Evolutionary conservation across 306 rosid genomes (phyloP).

Genomic region (Albizia julibrissin): DNA sequence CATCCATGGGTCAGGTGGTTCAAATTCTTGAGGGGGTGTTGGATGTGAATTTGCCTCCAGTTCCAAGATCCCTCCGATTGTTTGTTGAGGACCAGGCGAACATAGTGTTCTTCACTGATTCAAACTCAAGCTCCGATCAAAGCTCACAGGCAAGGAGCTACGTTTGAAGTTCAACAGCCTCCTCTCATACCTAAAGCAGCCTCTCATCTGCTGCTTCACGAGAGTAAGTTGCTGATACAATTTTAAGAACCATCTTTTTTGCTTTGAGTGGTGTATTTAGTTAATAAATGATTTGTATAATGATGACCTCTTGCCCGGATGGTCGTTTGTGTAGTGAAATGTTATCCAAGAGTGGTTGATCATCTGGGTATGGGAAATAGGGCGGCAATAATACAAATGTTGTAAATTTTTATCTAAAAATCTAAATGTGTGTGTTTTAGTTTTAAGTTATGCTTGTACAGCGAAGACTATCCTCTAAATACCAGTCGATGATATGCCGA

Average conservation of each 20-base stretch:
- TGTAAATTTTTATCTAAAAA: background rate
- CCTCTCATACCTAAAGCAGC: slow-evolving; percentile 37
- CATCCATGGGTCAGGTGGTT: slow-evolving; percentile 55
- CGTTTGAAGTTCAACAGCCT: slow-evolving; percentile 23
- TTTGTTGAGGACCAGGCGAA: slow-evolving; percentile 38
- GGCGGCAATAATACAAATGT: background rate
- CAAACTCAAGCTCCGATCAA: slow-evolving; percentile 35
- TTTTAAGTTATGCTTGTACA: background rate
- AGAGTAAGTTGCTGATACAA: slow-evolving; percentile 20
- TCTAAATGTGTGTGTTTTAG: background rate
- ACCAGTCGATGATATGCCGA: background rate
- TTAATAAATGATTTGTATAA: slow-evolving; percentile 2
- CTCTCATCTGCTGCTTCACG: slow-evolving; percentile 8
- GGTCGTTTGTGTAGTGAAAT: background rate
- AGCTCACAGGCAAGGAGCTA: slow-evolving; percentile 46
- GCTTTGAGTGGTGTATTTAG: slow-evolving; percentile 5
- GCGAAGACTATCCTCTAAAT: background rate
- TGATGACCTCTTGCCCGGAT: slow-evolving; percentile 11
- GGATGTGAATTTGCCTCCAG: slow-evolving; percentile 42
- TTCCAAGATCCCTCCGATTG: slow-evolving; percentile 44
- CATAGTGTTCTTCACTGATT: slow-evolving; percentile 50
- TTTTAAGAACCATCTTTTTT: background rate
- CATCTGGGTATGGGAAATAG: background rate
- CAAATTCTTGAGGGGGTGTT: slow-evolving; percentile 53
- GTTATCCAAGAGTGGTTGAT: background rate